These are phyloP conservation scores for Xylaria scruposa DNA, from an alignment of 495 filamentous ascomycete genomes.

Conservation along the genomic window DNA sequence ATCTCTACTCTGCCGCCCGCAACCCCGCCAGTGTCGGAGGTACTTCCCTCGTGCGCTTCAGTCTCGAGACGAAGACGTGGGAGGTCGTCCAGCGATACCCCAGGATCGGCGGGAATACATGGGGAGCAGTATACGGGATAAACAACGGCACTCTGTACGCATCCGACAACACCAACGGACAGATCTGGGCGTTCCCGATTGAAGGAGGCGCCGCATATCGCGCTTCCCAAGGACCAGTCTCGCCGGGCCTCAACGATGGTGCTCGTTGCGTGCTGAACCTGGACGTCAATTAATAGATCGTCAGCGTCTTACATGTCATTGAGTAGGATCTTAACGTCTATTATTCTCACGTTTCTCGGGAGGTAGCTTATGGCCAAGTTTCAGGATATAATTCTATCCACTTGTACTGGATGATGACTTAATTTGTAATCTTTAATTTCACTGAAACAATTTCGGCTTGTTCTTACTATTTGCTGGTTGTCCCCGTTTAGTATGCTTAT, in stretches of 20 bases:
- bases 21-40: slow-evolving; percentile 14
- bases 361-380: neutral
- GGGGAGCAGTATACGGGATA: slow-evolving; percentile 27
- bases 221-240: slow-evolving; percentile 24
- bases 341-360: neutral
- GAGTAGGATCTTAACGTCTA: neutral
- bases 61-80: slow-evolving; percentile 25
- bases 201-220: slow-evolving; percentile 16
- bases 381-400: neutral
- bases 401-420: neutral
- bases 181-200: slow-evolving; percentile 30
- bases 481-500: neutral
- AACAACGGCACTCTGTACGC: slow-evolving; percentile 31
- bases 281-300: neutral
- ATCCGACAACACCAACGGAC: slow-evolving; percentile 26
- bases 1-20: slow-evolving; percentile 23
- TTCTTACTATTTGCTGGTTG: neutral
- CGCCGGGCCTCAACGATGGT: slow-evolving; percentile 24
- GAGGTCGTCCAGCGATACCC: slow-evolving; percentile 22
- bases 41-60: slow-evolving; percentile 28
- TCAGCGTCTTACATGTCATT: no score
- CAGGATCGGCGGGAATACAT: slow-evolving; percentile 10
- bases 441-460: neutral
- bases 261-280: slow-evolving; percentile 29
- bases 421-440: neutral